Evolutionary conservation across 495 filamentous ascomycete species (phyloP).

Genomic region (Annulohypoxylon nitens): DNA sequence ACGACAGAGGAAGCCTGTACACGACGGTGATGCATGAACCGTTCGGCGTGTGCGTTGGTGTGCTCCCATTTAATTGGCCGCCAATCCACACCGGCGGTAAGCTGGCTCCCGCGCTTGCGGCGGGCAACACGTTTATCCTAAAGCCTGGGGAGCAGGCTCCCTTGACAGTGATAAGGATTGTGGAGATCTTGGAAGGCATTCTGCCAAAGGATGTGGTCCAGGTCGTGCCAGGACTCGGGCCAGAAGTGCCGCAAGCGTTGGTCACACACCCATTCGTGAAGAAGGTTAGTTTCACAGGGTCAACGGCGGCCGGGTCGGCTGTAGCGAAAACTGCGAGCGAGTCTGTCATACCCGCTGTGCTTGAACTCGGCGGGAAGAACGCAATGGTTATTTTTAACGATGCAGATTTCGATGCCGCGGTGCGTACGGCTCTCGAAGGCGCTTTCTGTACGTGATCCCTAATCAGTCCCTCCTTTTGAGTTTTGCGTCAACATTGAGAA

Average conservation of each 20-base stretch:
- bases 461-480: neutral
- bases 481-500: neutral
- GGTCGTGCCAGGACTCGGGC: constrained; percentile 35
- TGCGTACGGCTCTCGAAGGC: constrained; percentile 23
- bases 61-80: constrained; percentile 28
- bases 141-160: constrained; percentile 88
- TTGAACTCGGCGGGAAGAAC: constrained; percentile 33
- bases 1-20: constrained; percentile 25
- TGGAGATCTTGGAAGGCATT: constrained; percentile 25
- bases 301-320: constrained; percentile 22
- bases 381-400: constrained; percentile 22
- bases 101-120: constrained; percentile 60
- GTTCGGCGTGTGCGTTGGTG: constrained; percentile 26
- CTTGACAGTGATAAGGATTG: constrained; percentile 52
- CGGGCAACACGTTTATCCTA: constrained; percentile 63
- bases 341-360: constrained; percentile 23
- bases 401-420: constrained; percentile 24
- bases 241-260: constrained; percentile 70
- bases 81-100: constrained; percentile 49
- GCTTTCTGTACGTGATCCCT: constrained; percentile 19
- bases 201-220: constrained; percentile 24
- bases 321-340: constrained; percentile 24
- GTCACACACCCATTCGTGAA: constrained; percentile 71
- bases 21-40: constrained; percentile 23
- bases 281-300: constrained; percentile 78